Base-by-base conservation (phyloP, 106 monocot genomes). In the Amphibolis antarctica region DNA sequence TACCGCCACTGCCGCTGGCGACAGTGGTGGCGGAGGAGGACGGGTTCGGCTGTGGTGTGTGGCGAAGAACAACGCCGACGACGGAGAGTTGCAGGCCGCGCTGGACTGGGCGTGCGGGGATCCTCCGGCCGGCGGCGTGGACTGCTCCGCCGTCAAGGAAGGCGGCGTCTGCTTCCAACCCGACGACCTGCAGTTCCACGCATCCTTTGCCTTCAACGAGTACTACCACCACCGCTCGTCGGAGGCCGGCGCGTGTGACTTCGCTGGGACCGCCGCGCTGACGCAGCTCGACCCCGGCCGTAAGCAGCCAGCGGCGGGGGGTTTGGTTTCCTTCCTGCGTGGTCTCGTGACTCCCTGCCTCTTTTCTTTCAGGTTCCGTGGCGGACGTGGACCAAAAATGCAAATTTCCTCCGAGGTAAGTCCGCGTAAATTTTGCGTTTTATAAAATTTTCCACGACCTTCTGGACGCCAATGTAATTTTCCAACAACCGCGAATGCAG, bases 11-110 rank as follows among this genome's bases (percentile, higher is more conserved):
- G 85, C 14, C 15, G 2, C 29, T 1, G 60, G 21, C 20, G 15
- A 60, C 42, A 43, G 22, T n/a, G 29, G 29, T 56, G 13, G 3
- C 5, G 36, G 42, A 42, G 60, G 60, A 36, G 60, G 60, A 36
- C 46, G 47, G 18, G 47, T 63, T 22, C 25, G 24, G 24, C 78
- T 93, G 10, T 88, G 88, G 89, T 96, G 96, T 79, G 89, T 96
- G 66, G 96, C 89, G 20, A 96, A 96, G 84, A 89, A 89, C 86
- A 96, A 96, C 74, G 96, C 89, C 7, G 89, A 96, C 54, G 82
- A 89, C 72, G 25, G 46, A 10, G 68, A 76, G 12, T 80, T 96
- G 53, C 89, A 89, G 73, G 10, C 72, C 28, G 94, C 86, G 47
- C 55, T 96, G 22, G 84, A 86, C 64, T 96, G 96, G 96, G 89